Base-by-base conservation (phyloP, 805 yeast genomes). In the Myxozyma vanderwaltii region DNA sequence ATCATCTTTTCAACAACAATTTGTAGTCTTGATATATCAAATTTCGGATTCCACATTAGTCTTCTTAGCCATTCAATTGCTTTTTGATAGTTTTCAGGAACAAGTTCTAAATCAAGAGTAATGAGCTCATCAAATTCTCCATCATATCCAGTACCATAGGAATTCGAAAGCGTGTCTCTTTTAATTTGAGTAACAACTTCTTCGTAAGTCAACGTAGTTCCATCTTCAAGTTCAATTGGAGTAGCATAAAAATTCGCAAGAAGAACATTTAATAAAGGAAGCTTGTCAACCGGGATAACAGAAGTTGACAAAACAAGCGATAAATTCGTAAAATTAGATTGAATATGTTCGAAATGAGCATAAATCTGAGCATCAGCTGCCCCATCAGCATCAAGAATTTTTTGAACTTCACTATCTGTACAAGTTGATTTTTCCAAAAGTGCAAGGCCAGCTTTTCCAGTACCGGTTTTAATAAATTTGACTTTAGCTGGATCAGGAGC, bases 21-120 rank as follows among this genome's bases (percentile, higher is more conserved):
- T 65, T 81, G 79, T 24, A 90, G 81, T 71, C 97, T 79, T 10
- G 82, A 78, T 63, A 82, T 84, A 57, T 91, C 96, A 71, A 88
- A 89, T 5, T 82, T 79, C 29, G 88, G 81, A 66, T 82, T 79
- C 71, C 82, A 85, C 67, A 91, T 73, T 19, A 88, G 78, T 58
- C 84, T 83, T 45, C 77, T 73, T 44, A 89, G 76, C 98, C 98
- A 94, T 24, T 83, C 81, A 40, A 91, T 83, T 0, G 92, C 90
- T 48, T 79, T 79, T 0, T 64, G 56, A 69, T 91, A 94, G 58
- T 90, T 84, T 7, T 76, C 77, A 8, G 77, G 76, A 65, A 81
- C 84, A 44, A 86, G 85, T 64, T 84, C 82, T 43, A 91, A 76
- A 56, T 77, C 81, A 10, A 91, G 77, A 58, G 81, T 77, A 39